Base-by-base conservation (phyloP, 345 rosid species). In the Rhodamnia rubescens region DNA sequence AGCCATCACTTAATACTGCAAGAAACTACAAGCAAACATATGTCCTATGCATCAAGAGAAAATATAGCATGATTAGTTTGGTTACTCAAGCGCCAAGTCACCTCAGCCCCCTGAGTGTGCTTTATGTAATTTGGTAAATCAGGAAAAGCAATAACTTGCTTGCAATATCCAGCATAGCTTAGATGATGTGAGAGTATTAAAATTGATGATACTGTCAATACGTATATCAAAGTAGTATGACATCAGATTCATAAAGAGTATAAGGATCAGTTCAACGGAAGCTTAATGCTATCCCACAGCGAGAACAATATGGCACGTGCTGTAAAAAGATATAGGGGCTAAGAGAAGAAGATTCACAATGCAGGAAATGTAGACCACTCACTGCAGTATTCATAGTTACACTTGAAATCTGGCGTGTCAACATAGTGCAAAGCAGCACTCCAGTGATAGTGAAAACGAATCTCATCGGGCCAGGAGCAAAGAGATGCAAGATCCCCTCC, bases 321-420 rank as follows among this genome's bases (percentile, higher is more conserved):
- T 32, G 53, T 78, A 58, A 57, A 83, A 59, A 47, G 7, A 36
- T 53, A 53, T 40, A 40, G 44, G 14, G 83, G 55, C 74, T 21
- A 74, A 55, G 42, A 50, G 47, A 29, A 51, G 54, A 84, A 53
- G 86, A 69, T 59, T 69, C 80, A 18, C 26, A 36, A 69, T 69
- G 47, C 80, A 59, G 61, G 50, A 80, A 8, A 36, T 53, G 53
- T 85, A 52, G 85, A 58, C 47, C 74, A 93, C 98, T 85, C 86
- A 97, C 99, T 91, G 87, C 94, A 92, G 89, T 96, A 96, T 16
- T 90, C 83, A 75, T 97, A 97, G 89, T 92, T 97, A 90, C 99
- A 97, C 91, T 74, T 88, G 91, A 94, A 97, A 90, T 96, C 98
- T 69, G 98, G 99, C 6, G 99, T 97, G 88, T 96, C 98, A 83